Conservation (phyloP, 768 basidiomycete genomes). For the Clathrus columnatus region DNA sequence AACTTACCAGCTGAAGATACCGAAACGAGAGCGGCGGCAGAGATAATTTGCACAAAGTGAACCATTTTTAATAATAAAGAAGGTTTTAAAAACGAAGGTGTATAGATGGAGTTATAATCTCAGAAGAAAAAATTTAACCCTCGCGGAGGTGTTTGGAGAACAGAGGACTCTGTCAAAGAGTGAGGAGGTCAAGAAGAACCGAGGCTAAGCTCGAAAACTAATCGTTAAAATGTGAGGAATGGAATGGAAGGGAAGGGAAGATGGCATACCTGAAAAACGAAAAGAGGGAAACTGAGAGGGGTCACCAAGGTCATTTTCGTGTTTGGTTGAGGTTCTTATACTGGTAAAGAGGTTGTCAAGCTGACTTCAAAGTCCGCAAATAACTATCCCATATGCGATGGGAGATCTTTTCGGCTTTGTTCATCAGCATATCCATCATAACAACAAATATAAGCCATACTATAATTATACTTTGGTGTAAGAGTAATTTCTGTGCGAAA, state of each 20-base stretch:
- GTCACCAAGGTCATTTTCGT: slow-evolving; percentile 11
- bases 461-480: too few species aligned
- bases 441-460: too few species aligned
- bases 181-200: neutral
- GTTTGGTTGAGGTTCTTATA: neutral
- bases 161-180: slow-evolving; percentile 17
- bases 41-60: slow-evolving; percentile 39
- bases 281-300: slow-evolving; percentile 24
- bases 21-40: slow-evolving; percentile 45
- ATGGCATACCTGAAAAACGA: slow-evolving; percentile 22
- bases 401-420: too few species aligned
- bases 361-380: neutral
- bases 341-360: neutral
- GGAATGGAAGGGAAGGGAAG: slow-evolving; percentile 37
- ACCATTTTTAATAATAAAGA: slow-evolving; percentile 45
- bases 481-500: too few species aligned
- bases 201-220: slow-evolving; percentile 36
- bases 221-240: too few species aligned
- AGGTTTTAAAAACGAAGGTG: slow-evolving; percentile 20
- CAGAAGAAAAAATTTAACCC: slow-evolving; percentile 29
- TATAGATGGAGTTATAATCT: slow-evolving; percentile 34
- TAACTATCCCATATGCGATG: neutral
- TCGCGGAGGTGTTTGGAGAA: slow-evolving; percentile 44
- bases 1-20: slow-evolving; percentile 41
- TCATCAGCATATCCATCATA: neutral